phyloP scores from a whole-genome alignment of 2,329 filamentous ascomycete species.

The Aspergillus costaricaensis region DNA sequence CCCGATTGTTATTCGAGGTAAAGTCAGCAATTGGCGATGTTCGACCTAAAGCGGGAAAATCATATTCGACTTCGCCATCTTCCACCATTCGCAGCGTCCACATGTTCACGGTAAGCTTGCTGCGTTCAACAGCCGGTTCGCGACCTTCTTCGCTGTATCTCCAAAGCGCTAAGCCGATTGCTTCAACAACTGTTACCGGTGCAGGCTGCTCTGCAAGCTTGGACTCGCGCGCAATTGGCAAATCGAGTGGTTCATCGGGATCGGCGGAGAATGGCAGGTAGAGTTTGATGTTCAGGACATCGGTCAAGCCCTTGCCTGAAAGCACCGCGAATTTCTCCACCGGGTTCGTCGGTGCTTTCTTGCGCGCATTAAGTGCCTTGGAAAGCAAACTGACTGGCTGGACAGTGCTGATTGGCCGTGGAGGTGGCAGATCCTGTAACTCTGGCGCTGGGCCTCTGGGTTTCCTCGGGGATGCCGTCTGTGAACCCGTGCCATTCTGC shows the following conservation, averaged over 20 bases:
- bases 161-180: slow-evolving; percentile 65
- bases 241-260: slow-evolving; percentile 58
- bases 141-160: slow-evolving; percentile 61
- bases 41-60: slow-evolving; percentile 62
- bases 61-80: slow-evolving; percentile 67
- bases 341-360: slow-evolving; percentile 60
- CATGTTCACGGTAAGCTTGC: slow-evolving; percentile 61
- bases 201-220: slow-evolving; percentile 53
- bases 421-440: slow-evolving; percentile 61
- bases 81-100: slow-evolving; percentile 70
- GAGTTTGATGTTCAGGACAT: slow-evolving; percentile 64
- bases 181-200: slow-evolving; percentile 61
- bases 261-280: slow-evolving; percentile 62
- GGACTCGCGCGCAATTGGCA: slow-evolving; percentile 58
- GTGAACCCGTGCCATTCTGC: slow-evolving; percentile 35
- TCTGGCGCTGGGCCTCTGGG: slow-evolving; percentile 48
- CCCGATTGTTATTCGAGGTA: slow-evolving; percentile 67
- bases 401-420: slow-evolving; percentile 62
- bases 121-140: slow-evolving; percentile 54
- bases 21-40: slow-evolving; percentile 63
- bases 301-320: slow-evolving; percentile 62
- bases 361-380: slow-evolving; percentile 58
- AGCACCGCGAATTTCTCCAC: slow-evolving; percentile 62
- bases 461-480: slow-evolving; percentile 55
- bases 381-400: slow-evolving; percentile 60